Evolutionary conservation across 148 eudicot genomes (phyloP), one percentile per base, ranked within the genome.

Genomic region (Fallopia convolvulus): DNA sequence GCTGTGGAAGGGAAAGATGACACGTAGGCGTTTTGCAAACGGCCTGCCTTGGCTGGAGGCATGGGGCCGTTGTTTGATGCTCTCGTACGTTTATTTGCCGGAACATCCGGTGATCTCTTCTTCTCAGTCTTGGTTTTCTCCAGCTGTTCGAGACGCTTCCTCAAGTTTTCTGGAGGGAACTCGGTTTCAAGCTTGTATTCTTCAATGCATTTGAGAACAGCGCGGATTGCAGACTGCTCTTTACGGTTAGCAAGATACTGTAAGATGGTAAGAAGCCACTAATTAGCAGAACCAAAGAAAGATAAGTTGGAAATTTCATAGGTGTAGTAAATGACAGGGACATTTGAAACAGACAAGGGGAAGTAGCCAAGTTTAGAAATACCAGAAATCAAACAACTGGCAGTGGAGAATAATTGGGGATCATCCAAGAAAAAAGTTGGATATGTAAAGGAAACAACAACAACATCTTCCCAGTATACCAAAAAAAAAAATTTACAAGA

Each of bases 1-100:
- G 92, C 78, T 39, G 78, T 55, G 14, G 92, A 84, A 5, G 96
- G 92, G 77, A 92, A 94, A 49, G 98, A 94, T 20, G 97, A 94
- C 13, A 94, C 98, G 33, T 94, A 94, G 8, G 97, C 93, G 66
- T 92, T 94, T 53, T 93, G 88, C 1, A 89, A 83, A 70, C 98
- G 95, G 14, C 97, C 98, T 0, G 96, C 98, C 89, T 94, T 94
- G 80, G 98, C 97, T 47, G 98, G 98, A 11, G 97, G 98, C 97
- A 94, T 92, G 23, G 97, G 95, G 40, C 98, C 97, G 2, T 93
- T 90, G 80, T 84, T 89, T 80, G 88, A 88, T 36, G 86, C 96
- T 53, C 99, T 83, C 39, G 93, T 94, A 56, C 99, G 80, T 72
- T 92, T 92, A 87, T 91, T 89, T 58, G 97, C 96, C 10, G 93